These are phyloP conservation scores for Heterobasidion occidentale DNA, from an alignment of 1,284 basidiomycete species.

Conservation along the genomic window DNA sequence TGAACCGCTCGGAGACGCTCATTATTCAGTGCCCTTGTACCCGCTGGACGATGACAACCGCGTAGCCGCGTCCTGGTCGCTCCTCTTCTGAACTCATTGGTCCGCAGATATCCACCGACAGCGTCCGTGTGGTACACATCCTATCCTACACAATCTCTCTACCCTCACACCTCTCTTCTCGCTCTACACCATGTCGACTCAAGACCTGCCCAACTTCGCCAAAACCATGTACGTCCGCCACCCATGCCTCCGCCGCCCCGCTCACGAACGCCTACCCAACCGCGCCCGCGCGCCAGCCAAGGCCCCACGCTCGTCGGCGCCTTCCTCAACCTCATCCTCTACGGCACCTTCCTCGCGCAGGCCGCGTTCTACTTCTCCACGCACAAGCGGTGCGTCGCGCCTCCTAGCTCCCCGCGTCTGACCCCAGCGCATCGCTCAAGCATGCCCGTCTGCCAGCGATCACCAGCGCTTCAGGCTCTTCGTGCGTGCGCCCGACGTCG, in stretches of 20 bases:
- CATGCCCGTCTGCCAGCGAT: background rate
- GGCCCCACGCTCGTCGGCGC: background rate
- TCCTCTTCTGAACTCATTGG: no score
- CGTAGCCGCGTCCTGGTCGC: no score
- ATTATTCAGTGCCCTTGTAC: no score
- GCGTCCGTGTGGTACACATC: no score
- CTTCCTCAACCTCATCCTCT: conserved; percentile 1
- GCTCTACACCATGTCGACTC: no score
- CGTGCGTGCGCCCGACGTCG: background rate
- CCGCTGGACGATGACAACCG: no score
- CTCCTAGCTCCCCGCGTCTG: background rate
- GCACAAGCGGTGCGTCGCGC: background rate
- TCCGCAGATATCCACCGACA: no score
- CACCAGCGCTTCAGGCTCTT: background rate
- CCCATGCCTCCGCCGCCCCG: background rate
- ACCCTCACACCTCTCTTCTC: no score
- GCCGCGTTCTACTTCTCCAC: background rate
- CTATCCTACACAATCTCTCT: no score
- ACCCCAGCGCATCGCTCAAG: background rate
- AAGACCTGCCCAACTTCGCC: background rate
- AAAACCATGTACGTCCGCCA: background rate
- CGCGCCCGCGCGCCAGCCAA: background rate
- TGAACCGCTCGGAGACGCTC: no score
- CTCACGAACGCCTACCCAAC: background rate
- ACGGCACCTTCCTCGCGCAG: background rate